A percentile compares a stretch with the other conserved stretches of the same genome.
These are phyloP conservation scores for Pleurotus citrinopileatus DNA, from an alignment of 768 basidiomycete genomes.

Conservation along the genomic window DNA sequence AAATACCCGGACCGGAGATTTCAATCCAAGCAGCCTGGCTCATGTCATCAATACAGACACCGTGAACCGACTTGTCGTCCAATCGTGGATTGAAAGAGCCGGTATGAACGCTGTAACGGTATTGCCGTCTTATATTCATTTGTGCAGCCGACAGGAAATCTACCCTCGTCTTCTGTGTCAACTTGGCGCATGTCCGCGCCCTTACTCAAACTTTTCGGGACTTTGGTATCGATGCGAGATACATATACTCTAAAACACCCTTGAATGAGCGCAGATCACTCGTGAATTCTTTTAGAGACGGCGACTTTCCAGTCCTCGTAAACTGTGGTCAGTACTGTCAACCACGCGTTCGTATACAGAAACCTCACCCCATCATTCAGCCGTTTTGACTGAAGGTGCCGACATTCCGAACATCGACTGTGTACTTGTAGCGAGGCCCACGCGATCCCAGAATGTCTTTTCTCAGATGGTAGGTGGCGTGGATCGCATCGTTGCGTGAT, in stretches of 20 bases:
- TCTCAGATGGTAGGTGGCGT: conserved; percentile 76
- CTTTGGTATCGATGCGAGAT: conserved; percentile 83
- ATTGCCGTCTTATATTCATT: neutral
- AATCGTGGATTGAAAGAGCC: conserved; percentile 84
- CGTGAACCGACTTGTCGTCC: conserved; percentile 75
- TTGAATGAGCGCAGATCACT: conserved; percentile 58
- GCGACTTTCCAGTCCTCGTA: conserved; percentile 79
- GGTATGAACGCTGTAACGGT: conserved; percentile 39
- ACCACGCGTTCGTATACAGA: too few relatives aligned
- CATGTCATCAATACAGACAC: conserved; percentile 78
- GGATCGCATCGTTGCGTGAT: neutral
- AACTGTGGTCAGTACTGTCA: conserved; percentile 83
- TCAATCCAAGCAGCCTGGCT: conserved; percentile 73
- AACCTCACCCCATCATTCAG: too few relatives aligned
- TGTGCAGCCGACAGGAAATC: conserved; percentile 64
- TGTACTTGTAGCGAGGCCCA: conserved; percentile 83
- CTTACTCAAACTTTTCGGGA: conserved; percentile 71
- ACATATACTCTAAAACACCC: conserved; percentile 70
- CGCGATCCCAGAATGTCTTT: conserved; percentile 84
- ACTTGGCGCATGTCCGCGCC: conserved; percentile 73
- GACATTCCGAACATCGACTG: conserved; percentile 97
- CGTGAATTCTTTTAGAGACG: conserved; percentile 63
- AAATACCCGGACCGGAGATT: conserved; percentile 74
- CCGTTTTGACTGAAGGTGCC: conserved; percentile 89
- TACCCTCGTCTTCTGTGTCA: conserved; percentile 90